These are phyloP conservation scores for Crassisporium funariophilum DNA, from an alignment of 768 basidiomycete genomes.

Conservation along the genomic window DNA sequence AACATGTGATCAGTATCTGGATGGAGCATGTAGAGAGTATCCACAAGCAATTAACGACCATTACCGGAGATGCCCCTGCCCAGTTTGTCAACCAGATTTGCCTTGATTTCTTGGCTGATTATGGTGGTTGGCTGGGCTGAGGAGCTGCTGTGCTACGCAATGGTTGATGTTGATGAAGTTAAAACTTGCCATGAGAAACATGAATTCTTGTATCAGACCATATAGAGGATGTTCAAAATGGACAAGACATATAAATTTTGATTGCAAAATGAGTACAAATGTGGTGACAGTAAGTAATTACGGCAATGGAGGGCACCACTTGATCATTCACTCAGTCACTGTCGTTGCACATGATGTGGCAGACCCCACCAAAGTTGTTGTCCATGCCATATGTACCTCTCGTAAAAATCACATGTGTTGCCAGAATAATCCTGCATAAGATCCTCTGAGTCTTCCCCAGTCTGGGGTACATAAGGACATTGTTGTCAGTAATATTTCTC, in stretches of 20 bases:
- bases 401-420: neutral
- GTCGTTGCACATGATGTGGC: neutral
- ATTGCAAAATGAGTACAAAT: too few relatives aligned
- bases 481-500: too few relatives aligned
- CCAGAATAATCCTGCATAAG: too few relatives aligned
- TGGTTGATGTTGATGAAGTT: neutral
- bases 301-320: too few relatives aligned
- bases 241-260: too few relatives aligned
- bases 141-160: neutral
- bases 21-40: neutral
- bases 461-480: too few relatives aligned
- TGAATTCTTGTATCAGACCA: neutral
- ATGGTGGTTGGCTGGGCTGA: neutral
- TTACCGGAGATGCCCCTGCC: neutral
- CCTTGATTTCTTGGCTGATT: neutral
- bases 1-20: neutral
- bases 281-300: too few relatives aligned
- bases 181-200: neutral
- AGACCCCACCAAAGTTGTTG: neutral
- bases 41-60: neutral
- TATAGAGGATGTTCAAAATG: neutral
- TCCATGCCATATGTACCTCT: neutral
- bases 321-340: too few relatives aligned
- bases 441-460: too few relatives aligned
- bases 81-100: neutral